Evolutionary conservation across 1,284 basidiomycete species (phyloP).

Genomic region (Sporisorium reilianum): DNA sequence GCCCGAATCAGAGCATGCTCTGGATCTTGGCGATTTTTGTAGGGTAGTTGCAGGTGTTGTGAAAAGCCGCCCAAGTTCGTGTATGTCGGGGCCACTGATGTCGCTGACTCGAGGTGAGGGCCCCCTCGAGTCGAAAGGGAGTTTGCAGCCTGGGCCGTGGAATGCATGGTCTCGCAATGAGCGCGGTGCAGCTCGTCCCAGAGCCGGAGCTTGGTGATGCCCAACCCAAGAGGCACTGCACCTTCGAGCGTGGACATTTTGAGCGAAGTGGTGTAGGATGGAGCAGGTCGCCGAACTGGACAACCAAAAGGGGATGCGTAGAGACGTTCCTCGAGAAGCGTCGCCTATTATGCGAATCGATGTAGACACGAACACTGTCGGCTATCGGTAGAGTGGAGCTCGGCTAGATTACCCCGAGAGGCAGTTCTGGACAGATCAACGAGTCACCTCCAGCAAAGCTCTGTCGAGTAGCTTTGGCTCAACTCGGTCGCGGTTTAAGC

Average conservation of each 20-base stretch:
- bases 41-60: not conserved
- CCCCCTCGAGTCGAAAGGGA: not conserved
- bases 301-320: not conserved
- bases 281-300: not conserved
- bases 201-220: slow-evolving; percentile 42
- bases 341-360: slow-evolving; percentile 2
- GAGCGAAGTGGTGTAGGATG: not conserved
- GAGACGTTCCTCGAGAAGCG: slow-evolving; percentile 3
- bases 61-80: too few relatives aligned
- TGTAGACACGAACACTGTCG: not conserved
- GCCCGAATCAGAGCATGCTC: not conserved
- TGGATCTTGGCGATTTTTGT: not conserved
- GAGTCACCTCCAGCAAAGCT: not conserved
- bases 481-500: not conserved
- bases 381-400: not conserved
- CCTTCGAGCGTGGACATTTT: slow-evolving; percentile 45
- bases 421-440: slow-evolving; percentile 9
- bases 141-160: not conserved
- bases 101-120: not conserved
- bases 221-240: slow-evolving; percentile 36
- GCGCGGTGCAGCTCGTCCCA: slow-evolving; percentile 40
- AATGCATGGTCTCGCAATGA: slow-evolving; percentile 13
- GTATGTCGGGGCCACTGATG: not conserved
- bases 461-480: not conserved
- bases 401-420: slow-evolving; percentile 8